Percentiles rank a stretch among this genome's conserved stretches.
Conservation (phyloP, 768 basidiomycete genomes). For the Agaricus subrufescens region DNA sequence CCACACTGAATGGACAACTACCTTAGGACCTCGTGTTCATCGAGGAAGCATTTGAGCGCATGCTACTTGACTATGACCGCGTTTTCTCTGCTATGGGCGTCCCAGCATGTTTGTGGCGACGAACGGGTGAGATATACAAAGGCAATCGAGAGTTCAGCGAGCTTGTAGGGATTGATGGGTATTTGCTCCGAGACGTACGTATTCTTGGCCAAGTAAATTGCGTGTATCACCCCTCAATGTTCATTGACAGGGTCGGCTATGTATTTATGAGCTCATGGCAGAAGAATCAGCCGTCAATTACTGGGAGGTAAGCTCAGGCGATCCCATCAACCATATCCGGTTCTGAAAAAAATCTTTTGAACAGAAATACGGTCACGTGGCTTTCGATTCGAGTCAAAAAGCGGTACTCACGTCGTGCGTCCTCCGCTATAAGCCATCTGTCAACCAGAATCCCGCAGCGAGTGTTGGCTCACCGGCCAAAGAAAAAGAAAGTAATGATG, state of each 20-base stretch:
- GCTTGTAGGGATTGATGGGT: slow-evolving; percentile 81
- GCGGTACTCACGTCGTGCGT: slow-evolving; percentile 92
- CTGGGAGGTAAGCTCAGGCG: slow-evolving; percentile 68
- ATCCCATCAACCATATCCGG: neutral
- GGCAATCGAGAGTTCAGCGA: slow-evolving; percentile 95
- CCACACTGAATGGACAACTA: slow-evolving; percentile 1
- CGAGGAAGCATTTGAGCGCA: slow-evolving; percentile 94
- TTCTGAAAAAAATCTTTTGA: neutral
- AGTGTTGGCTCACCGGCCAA: slow-evolving; percentile 6
- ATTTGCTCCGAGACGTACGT: slow-evolving; percentile 81
- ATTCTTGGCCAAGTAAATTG: neutral
- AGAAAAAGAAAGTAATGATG: slow-evolving; percentile 5
- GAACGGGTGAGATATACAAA: slow-evolving; percentile 98
- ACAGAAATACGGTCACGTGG: slow-evolving; percentile 92
- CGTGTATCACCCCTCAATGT: slow-evolving; percentile 1
- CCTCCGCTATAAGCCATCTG: slow-evolving; percentile 68
- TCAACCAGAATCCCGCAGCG: slow-evolving; percentile 30
- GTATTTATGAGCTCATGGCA: slow-evolving; percentile 98
- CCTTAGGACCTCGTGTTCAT: slow-evolving; percentile 89
- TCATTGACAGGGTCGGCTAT: slow-evolving; percentile 68
- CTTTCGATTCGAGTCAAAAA: slow-evolving; percentile 88
- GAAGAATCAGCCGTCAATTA: slow-evolving; percentile 96
- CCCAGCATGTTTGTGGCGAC: slow-evolving; percentile 92
- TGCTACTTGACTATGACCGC: slow-evolving; percentile 92
- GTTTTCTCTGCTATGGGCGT: slow-evolving; percentile 95